Base-by-base conservation (phyloP, 108 stramenopile genomes). In the Craspedostauros australis region DNA sequence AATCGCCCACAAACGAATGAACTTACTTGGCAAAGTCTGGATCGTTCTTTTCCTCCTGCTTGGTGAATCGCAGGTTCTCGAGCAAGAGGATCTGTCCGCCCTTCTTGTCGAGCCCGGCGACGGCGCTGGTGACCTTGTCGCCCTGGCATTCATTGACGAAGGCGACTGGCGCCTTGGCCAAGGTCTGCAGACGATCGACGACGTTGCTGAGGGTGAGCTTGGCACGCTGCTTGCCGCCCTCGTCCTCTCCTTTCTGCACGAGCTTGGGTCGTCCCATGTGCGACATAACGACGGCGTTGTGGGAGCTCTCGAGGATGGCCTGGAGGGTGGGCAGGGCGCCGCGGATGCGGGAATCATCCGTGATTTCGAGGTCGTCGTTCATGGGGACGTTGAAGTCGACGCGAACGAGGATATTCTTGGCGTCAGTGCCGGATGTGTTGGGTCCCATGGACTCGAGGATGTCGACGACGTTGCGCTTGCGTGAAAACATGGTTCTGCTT, bases 11-110 rank as follows among this genome's bases (percentile, higher is more conserved):
- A n/a, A 15, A 52, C n/a, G n/a, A n/a, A n/a, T n/a, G n/a, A n/a
- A n/a, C n/a, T n/a, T n/a, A 27, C 53, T 60, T 12, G 26, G 55
- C 73, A 54, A 79, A 80, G 2, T 59, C 70, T 5, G 60, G 65
- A 30, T 84, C 82, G 52, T 80, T 75, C 75, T 84, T 84, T 22
- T 63, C 70, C 65, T 96, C 95, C 50, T 91, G 75, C 50, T 74
- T 84, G 82, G 96, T 91, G 68, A 99, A 99, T 30, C 98, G 77
- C 9, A 86, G 51, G 67, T 99, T 99, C 66, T 98, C 98, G 48
- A 99, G 68, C 18, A 99, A 43, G 12, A 94, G 24, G 27, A 91
- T 55, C 46, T 65, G 65, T 8, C 89, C 89, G 21, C 65, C 80
- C 39, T 58, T 33, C 19, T 39, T 38, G 45, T 59, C 57, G 4